Percentiles rank a stretch among this genome's conserved stretches.
Conservation (phyloP, 1,284 basidiomycete genomes). For the Neonothopanus nambi region DNA sequence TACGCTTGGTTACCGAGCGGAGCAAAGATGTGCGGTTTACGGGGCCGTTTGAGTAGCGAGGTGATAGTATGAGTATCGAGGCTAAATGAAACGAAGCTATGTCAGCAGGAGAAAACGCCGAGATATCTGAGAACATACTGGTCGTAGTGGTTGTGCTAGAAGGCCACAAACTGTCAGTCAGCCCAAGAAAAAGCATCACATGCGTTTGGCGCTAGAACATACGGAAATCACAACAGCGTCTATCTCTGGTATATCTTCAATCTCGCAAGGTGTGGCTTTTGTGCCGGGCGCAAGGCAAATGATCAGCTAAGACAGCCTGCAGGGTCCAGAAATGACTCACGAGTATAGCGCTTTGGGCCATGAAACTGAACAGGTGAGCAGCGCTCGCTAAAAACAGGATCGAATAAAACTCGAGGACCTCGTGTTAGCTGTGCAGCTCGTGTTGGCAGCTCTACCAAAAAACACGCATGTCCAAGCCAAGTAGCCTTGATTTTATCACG, state of each 20-base stretch:
- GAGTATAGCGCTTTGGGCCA: slow-evolving; percentile 10
- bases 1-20: slow-evolving; percentile 6
- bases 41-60: not conserved
- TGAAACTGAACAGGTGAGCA: slow-evolving; percentile 12
- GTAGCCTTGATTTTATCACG: slow-evolving; percentile 58
- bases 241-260: slow-evolving; percentile 50
- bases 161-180: not conserved
- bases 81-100: not conserved
- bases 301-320: slow-evolving; percentile 24
- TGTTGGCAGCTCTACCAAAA: slow-evolving; percentile 64
- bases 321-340: slow-evolving; percentile 9
- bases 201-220: slow-evolving; percentile 16
- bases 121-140: slow-evolving; percentile 7
- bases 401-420: slow-evolving; percentile 13
- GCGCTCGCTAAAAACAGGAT: slow-evolving; percentile 14
- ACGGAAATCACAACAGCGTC: slow-evolving; percentile 52
- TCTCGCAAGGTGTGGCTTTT: slow-evolving; percentile 41
- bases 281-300: no score
- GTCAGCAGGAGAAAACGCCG: not conserved
- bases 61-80: slow-evolving; percentile 10
- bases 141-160: slow-evolving; percentile 14
- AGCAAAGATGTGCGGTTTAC: slow-evolving; percentile 11
- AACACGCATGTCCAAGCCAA: slow-evolving; percentile 76
- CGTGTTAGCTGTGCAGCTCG: not conserved
- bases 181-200: no score